Evolutionary conservation across 495 filamentous ascomycete genomes (phyloP).

Genomic region (Penicillium antarcticum): DNA sequence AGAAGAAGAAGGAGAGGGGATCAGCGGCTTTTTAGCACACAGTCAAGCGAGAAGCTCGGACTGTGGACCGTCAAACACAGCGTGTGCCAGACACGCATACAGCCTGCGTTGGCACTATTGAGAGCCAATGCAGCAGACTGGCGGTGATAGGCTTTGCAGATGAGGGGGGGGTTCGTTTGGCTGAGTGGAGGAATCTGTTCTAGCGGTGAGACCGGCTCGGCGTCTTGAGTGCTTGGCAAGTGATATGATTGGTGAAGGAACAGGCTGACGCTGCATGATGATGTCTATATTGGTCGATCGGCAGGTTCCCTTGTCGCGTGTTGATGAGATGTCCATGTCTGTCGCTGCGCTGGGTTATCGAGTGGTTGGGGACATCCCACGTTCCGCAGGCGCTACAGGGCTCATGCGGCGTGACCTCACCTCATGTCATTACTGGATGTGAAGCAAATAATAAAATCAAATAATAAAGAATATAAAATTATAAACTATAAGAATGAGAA

Average conservation of each 20-base stretch:
- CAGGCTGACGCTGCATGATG: slow-evolving; percentile 27
- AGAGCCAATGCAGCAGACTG: slow-evolving; percentile 18
- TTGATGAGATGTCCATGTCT: slow-evolving; percentile 2
- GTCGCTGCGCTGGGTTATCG: neutral
- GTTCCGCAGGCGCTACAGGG: slow-evolving; percentile 11
- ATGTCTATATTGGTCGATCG: slow-evolving; percentile 26
- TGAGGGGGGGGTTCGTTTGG: slow-evolving; percentile 18
- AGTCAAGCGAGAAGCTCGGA: slow-evolving; percentile 7
- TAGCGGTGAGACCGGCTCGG: slow-evolving; percentile 33
- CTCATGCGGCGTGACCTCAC: slow-evolving; percentile 1
- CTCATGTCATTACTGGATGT: neutral
- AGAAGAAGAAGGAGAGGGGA: slow-evolving; percentile 16
- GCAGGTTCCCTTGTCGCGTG: slow-evolving; percentile 15
- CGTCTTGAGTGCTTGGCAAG: slow-evolving; percentile 19
- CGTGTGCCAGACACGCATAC: slow-evolving; percentile 34
- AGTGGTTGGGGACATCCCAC: slow-evolving; percentile 20
- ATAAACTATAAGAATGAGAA: neutral
- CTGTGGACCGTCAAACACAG: slow-evolving; percentile 25
- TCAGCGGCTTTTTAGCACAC: slow-evolving; percentile 27
- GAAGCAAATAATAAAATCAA: neutral
- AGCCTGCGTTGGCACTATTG: slow-evolving; percentile 26
- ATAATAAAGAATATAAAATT: neutral
- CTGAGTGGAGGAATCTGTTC: slow-evolving; percentile 9
- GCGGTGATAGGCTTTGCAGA: slow-evolving; percentile 31
- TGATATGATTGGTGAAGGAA: slow-evolving; percentile 18